Conservation (phyloP, 2,329 filamentous ascomycete species). For the Cladosporium velox region DNA sequence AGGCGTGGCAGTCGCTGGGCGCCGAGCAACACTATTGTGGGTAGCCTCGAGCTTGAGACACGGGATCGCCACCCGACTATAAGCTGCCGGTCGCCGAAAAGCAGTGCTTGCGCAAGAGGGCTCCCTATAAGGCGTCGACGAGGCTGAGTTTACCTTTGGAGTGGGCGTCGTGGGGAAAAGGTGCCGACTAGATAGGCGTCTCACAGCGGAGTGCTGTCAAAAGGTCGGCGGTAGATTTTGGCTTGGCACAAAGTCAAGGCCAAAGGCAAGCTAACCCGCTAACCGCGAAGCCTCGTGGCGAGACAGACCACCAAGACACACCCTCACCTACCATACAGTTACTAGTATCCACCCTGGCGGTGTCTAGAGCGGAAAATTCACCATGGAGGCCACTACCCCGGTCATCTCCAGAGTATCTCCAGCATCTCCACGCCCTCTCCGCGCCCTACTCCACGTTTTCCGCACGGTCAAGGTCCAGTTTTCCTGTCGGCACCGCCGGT, state of each 20-base stretch:
- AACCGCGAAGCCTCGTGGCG: conserved; percentile 8
- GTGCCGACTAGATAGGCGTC: conserved; percentile 4
- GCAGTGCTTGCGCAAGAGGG: background rate
- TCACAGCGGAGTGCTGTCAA: background rate
- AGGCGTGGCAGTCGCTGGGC: conserved; percentile 5
- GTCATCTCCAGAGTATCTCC: background rate
- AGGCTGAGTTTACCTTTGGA: conserved; percentile 13
- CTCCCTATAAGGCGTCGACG: conserved; percentile 8
- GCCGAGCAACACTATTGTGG: conserved; percentile 8
- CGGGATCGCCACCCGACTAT: conserved; percentile 13
- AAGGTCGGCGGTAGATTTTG: background rate
- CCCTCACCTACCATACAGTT: background rate
- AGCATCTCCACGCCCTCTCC: conserved; percentile 11
- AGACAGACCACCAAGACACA: background rate
- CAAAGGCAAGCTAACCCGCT: conserved; percentile 5
- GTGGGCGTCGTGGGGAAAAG: background rate
- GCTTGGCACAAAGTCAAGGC: conserved; percentile 1
- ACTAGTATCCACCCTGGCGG: background rate
- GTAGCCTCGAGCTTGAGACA: conserved; percentile 14
- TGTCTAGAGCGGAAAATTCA: background rate
- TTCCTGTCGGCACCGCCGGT: background rate
- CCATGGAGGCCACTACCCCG: background rate
- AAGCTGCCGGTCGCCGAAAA: background rate
- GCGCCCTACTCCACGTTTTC: background rate
- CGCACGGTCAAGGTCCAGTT: background rate